Conservation (phyloP, 345 rosid genomes). For the Physaria fendleri region DNA sequence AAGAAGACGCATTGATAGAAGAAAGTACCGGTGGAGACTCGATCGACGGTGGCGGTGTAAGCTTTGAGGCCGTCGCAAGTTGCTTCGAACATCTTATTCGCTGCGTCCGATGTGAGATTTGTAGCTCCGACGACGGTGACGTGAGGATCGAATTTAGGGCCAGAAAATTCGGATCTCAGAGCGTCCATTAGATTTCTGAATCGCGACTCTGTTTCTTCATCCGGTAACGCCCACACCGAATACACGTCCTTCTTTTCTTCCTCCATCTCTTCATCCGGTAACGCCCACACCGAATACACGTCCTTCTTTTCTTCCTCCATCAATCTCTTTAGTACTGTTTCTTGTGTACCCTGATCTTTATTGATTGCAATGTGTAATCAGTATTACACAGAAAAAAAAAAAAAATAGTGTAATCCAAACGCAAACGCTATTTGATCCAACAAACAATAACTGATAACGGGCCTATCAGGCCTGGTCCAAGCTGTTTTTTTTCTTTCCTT, state of each 20-base stretch:
- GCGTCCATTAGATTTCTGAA: slow-evolving; percentile 52
- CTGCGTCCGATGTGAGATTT: slow-evolving; percentile 55
- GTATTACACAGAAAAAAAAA: no score
- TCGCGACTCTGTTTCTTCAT: slow-evolving; percentile 42
- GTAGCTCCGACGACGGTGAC: slow-evolving; percentile 66
- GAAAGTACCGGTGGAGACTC: slow-evolving; percentile 64
- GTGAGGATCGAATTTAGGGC: slow-evolving; percentile 80
- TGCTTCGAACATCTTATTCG: slow-evolving; percentile 46
- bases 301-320: slow-evolving; percentile 29
- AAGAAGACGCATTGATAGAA: slow-evolving; percentile 68
- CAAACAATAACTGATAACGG: no score
- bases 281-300: slow-evolving; percentile 78
- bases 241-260: slow-evolving; percentile 37
- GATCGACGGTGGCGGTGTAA: slow-evolving; percentile 48
- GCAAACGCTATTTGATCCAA: no score
- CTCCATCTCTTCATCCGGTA: slow-evolving; percentile 50
- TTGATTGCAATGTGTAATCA: no score
- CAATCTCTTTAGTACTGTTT: no score
- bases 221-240: slow-evolving; percentile 84
- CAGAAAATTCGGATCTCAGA: slow-evolving; percentile 66
- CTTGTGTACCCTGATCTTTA: no score
- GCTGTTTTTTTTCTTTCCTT: no score
- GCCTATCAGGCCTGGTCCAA: no score
- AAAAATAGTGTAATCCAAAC: no score
- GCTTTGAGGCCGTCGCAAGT: slow-evolving; percentile 59